A percentile compares a stretch with the other conserved stretches of the same genome.
Conservation (phyloP, 1,284 basidiomycete species). For the Microbotryum intermedium region DNA sequence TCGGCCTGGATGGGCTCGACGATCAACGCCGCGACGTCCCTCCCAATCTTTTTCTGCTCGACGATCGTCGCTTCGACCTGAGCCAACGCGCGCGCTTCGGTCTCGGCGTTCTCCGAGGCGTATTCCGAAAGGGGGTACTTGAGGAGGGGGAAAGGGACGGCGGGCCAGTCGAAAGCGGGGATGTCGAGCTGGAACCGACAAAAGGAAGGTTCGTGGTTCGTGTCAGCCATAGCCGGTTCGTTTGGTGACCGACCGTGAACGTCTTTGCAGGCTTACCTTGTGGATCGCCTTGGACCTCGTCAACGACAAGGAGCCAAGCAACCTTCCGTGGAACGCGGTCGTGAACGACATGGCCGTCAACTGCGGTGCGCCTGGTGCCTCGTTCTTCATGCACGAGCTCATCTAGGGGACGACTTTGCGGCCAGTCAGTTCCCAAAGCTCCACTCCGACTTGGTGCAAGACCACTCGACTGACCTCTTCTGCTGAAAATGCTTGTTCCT, state of each 20-base stretch:
- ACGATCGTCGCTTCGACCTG: conserved; percentile 41
- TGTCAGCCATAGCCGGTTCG: background rate
- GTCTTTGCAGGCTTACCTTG: conserved; percentile 42
- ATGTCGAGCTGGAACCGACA: conserved; percentile 42
- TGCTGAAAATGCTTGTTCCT: conserved; percentile 32
- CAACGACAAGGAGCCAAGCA: conserved; percentile 46
- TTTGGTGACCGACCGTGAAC: background rate
- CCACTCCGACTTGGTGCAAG: too few species aligned
- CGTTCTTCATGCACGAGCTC: conserved; percentile 47
- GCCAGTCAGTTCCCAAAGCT: too few species aligned
- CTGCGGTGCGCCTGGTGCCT: conserved; percentile 46
- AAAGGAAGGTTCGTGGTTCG: background rate
- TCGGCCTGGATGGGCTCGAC: conserved; percentile 51
- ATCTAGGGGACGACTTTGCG: conserved; percentile 28
- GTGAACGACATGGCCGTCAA: conserved; percentile 48
- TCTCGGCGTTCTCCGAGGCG: conserved; percentile 43
- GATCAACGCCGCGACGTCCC: conserved; percentile 48
- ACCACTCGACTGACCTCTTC: conserved; percentile 33
- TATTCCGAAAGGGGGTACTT: conserved; percentile 47
- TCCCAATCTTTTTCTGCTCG: conserved; percentile 38
- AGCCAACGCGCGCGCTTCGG: conserved; percentile 36
- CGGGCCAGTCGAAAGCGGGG: conserved; percentile 51
- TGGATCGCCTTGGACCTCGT: conserved; percentile 45
- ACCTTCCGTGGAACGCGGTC: conserved; percentile 46
- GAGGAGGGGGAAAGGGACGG: conserved; percentile 45